These are phyloP conservation scores for Globisporangium emineosum DNA, from an alignment of 352 stramenopile species.

Conservation along the genomic window DNA sequence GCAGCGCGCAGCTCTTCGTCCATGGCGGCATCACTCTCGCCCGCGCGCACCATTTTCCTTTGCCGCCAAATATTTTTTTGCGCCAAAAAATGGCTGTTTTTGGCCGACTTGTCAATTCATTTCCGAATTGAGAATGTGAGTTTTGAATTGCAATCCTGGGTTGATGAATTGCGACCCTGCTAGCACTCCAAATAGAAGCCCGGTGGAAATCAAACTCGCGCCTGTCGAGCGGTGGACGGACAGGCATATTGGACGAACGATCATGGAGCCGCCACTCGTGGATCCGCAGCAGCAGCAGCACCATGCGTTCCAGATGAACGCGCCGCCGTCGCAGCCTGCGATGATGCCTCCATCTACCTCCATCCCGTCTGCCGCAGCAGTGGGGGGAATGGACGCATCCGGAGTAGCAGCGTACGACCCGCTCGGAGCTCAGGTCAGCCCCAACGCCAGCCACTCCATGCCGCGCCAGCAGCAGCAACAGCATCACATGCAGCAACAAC, in stretches of 20 bases:
- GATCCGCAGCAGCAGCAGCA: slow-evolving; percentile 18
- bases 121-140: neutral
- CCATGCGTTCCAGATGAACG: slow-evolving; percentile 10
- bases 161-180: neutral
- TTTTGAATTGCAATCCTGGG: neutral
- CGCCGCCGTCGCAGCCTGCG: neutral
- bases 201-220: neutral
- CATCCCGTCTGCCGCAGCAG: slow-evolving; percentile 1
- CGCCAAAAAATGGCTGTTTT: too few species aligned
- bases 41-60: slow-evolving; percentile 10
- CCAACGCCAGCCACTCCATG: slow-evolving; percentile 4
- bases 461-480: slow-evolving; percentile 20
- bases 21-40: neutral
- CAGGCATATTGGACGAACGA: neutral
- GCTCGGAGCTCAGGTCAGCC: neutral
- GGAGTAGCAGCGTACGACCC: slow-evolving; percentile 9
- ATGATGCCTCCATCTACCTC: neutral
- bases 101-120: too few species aligned
- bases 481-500: slow-evolving; percentile 3
- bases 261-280: slow-evolving; percentile 13
- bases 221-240: neutral
- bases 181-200: neutral
- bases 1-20: slow-evolving; percentile 4
- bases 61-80: slow-evolving; percentile 2
- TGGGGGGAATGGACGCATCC: slow-evolving; percentile 1